These are phyloP conservation scores for Ascochyta fabae DNA, from an alignment of 2,329 filamentous ascomycete species.

Conservation along the genomic window DNA sequence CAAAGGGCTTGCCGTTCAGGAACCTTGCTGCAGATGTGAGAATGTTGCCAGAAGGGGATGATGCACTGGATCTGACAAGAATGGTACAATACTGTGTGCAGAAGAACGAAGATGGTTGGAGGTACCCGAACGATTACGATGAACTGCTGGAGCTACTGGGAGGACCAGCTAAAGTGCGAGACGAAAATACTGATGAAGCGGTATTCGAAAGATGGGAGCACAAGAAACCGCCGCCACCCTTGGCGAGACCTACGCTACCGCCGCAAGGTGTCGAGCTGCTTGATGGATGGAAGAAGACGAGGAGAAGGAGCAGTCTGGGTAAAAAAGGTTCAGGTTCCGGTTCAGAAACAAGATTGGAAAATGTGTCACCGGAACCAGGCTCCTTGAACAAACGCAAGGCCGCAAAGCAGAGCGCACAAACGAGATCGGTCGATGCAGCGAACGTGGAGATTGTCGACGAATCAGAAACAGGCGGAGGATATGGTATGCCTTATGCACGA, in stretches of 20 bases:
- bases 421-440: background rate
- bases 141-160: constrained; percentile 19
- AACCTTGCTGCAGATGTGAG: constrained; percentile 25
- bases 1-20: constrained; percentile 21
- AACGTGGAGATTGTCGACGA: background rate
- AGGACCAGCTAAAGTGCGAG: constrained; percentile 10
- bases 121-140: constrained; percentile 30
- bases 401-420: background rate
- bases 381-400: background rate
- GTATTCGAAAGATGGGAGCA: constrained; percentile 18
- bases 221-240: constrained; percentile 4
- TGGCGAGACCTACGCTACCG: background rate
- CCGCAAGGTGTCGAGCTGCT: background rate
- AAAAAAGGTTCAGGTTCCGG: background rate
- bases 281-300: background rate
- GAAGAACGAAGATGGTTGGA: constrained; percentile 24
- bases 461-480: background rate
- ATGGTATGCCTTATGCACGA: background rate
- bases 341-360: background rate
- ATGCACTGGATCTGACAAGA: constrained; percentile 35
- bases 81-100: constrained; percentile 28
- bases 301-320: background rate
- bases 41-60: constrained; percentile 21
- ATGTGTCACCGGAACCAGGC: background rate
- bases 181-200: constrained; percentile 18